Base-by-base conservation (phyloP, 768 basidiomycete species). In the Suillus americanus region DNA sequence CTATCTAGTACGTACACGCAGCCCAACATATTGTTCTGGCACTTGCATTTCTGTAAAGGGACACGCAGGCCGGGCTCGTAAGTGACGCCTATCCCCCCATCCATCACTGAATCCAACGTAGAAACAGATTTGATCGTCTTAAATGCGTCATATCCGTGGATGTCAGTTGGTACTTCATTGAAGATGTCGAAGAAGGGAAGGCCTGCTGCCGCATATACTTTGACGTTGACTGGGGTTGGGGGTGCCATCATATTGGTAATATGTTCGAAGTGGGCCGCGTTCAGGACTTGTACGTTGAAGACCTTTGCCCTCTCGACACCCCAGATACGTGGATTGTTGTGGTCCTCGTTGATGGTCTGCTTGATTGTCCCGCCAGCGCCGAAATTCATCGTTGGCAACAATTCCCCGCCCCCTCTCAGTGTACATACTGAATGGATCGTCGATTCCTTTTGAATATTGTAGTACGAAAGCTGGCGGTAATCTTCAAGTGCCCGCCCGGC, bases 401-500 rank as follows among this genome's bases (percentile, higher is more conserved):
- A 3, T 53, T 30, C 51, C 54, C 54, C 6, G 1, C 35, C 35
- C 25, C 25, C 51, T 33, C 28, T 30, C 28, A 35, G 13, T 14
- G 1, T 37, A 35, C 14, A 3, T 9, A 23, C 0, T 14, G 89
- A 80, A 71, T 89, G 83, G 63, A 93, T 80, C 40, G 89, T 91
- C 13, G 82, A 81, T 79, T 89, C 87, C 75, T 89, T 88, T 80
- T 88, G 89, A 56, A 90, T 89, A 70, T 89, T 89, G 74, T 89
- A 91, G 71, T 91, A 65, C 40, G 70, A 68, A 33, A 64, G 50
- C 10, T 14, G 37, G 12, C 23, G 16, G 35, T 0, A 45, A 68
- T 93, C 92, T 71, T 95, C 92, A 18, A 94, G 81, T n/a, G n/a
- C n/a, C n/a, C n/a, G n/a, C n/a, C n/a, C n/a, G 51, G 91, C 91